Conservation (phyloP, 208 protist genomes). For the Trypanosoma scelopori region DNA sequence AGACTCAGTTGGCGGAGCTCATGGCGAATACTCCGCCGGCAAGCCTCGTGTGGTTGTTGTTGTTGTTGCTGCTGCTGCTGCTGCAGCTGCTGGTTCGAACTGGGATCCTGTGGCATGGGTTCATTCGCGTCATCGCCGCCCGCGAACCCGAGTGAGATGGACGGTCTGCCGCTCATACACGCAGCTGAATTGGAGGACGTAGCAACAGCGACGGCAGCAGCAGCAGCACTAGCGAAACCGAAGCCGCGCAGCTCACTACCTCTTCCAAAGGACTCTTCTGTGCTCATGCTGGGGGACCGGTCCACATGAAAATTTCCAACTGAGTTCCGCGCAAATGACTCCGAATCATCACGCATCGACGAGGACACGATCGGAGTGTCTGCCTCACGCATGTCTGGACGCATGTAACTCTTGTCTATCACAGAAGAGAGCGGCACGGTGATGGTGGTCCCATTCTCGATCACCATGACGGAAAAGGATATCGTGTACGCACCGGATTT, state of each 20-base stretch:
- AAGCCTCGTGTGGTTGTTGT: conserved; percentile 4
- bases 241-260: conserved; percentile 4
- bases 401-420: conserved; percentile 78
- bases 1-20: conserved; percentile 24
- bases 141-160: conserved; percentile 15
- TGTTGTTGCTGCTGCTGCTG: too few relatives aligned
- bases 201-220: background rate
- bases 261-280: conserved; percentile 9
- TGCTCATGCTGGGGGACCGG: conserved; percentile 10
- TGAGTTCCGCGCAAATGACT: conserved; percentile 56
- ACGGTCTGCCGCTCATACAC: conserved; percentile 13
- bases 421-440: conserved; percentile 73
- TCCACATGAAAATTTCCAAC: conserved; percentile 30
- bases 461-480: conserved; percentile 86
- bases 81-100: conserved; percentile 9
- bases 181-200: background rate
- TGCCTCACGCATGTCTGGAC: conserved; percentile 73
- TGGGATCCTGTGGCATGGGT: conserved; percentile 16
- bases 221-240: conserved; percentile 2
- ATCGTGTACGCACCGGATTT: conserved; percentile 52
- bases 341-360: conserved; percentile 43
- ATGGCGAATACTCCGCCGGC: conserved; percentile 34
- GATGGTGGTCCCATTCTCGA: conserved; percentile 77
- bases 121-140: conserved; percentile 17
- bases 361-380: conserved; percentile 81